Percentiles rank a stretch among this genome's conserved stretches.
Conservation (phyloP, 2,329 filamentous ascomycete genomes). For the Teratosphaeria epicoccoides region DNA sequence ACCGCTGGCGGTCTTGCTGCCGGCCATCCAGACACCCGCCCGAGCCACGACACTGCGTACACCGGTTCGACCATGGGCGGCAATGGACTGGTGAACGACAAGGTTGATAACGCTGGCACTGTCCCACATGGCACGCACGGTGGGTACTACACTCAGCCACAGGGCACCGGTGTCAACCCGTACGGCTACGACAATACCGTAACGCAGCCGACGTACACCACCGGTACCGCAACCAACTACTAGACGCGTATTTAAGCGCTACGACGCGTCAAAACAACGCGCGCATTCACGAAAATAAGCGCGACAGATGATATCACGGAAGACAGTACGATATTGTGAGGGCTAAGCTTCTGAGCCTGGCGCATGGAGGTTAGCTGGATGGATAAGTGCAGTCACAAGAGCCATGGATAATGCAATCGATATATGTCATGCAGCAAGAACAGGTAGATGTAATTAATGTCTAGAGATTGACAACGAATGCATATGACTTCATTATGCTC, state of each 20-base stretch:
- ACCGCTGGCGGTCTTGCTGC: conserved; percentile 20
- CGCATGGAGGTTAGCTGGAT: background rate
- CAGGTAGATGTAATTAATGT: background rate
- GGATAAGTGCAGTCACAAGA: background rate
- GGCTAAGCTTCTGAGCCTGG: background rate
- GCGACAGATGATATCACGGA: background rate
- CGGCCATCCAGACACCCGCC: conserved; percentile 29
- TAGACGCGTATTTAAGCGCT: conserved; percentile 6
- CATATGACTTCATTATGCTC: background rate
- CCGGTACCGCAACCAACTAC: conserved; percentile 22
- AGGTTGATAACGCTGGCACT: conserved; percentile 11
- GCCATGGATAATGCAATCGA: background rate
- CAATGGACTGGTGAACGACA: conserved; percentile 20
- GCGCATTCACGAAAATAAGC: background rate
- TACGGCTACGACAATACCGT: conserved; percentile 29
- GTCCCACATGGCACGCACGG: conserved; percentile 17
- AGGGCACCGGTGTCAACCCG: conserved; percentile 29
- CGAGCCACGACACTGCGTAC: conserved; percentile 40
- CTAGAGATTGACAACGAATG: background rate
- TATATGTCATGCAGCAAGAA: background rate
- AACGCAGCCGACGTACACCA: conserved; percentile 7
- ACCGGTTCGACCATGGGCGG: conserved; percentile 38
- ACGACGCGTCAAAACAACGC: background rate
- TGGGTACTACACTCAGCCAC: conserved; percentile 38
- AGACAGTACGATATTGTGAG: background rate